These are phyloP conservation scores for Lactuca saligna DNA, from an alignment of 129 eudicot species.

Conservation along the genomic window DNA sequence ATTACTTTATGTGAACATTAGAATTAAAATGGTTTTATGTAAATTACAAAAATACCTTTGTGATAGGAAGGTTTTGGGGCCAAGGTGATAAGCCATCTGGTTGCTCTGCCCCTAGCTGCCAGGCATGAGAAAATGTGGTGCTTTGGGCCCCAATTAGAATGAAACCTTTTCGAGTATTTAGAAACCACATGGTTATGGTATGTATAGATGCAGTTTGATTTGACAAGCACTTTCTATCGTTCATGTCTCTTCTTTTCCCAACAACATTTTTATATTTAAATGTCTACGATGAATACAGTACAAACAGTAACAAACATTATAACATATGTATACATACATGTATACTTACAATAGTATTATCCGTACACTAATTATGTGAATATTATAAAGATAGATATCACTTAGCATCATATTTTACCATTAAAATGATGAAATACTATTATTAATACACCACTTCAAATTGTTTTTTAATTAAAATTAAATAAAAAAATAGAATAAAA, in stretches of 20 bases:
- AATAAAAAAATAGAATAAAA: no score
- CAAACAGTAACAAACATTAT: neutral
- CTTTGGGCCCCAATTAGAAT: conserved; percentile 41
- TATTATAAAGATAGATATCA: no score
- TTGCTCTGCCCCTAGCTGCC: conserved; percentile 7
- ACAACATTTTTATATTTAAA: conserved; percentile 10
- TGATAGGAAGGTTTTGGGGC: conserved; percentile 12
- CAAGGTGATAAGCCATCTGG: conserved; percentile 15
- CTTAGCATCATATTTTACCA: no score
- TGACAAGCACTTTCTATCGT: conserved; percentile 29
- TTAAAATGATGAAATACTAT: no score
- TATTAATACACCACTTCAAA: no score
- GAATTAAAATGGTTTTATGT: neutral
- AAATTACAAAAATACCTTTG: neutral
- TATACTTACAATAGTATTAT: no score
- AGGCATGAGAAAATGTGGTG: conserved; percentile 28
- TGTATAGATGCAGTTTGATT: conserved; percentile 36
- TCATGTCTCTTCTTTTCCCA: conserved; percentile 28
- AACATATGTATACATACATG: neutral
- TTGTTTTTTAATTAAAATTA: no score
- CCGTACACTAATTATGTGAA: no score
- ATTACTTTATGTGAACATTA: no score
- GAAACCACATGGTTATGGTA: conserved; percentile 40
- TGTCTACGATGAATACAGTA: neutral
- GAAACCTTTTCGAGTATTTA: conserved; percentile 31